phyloP scores from a whole-genome alignment of 768 basidiomycete species.

The Suillus plorans region DNA sequence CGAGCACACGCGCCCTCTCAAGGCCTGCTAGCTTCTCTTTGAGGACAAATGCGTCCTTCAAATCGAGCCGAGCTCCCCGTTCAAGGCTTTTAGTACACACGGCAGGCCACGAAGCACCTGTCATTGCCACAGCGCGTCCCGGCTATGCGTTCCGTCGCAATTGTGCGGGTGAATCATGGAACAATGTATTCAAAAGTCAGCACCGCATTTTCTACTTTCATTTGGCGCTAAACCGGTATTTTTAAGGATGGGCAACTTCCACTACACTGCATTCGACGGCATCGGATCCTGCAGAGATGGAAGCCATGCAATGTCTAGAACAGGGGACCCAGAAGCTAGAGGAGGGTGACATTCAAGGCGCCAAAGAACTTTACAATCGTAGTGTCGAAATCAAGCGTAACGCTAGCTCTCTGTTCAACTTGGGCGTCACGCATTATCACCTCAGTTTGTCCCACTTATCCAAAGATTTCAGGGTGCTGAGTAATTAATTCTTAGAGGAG shows the following conservation, averaged over 20 bases:
- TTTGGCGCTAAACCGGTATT: not conserved
- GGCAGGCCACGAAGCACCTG: slow-evolving; percentile 9
- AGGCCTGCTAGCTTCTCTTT: slow-evolving; percentile 24
- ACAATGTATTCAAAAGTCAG: slow-evolving; percentile 27
- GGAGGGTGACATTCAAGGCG: slow-evolving; percentile 80
- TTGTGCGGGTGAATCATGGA: slow-evolving; percentile 10
- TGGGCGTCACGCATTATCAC: slow-evolving; percentile 89
- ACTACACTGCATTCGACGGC: slow-evolving; percentile 80
- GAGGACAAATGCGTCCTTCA: slow-evolving; percentile 16
- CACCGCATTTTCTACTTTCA: slow-evolving; percentile 15
- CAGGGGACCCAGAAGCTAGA: slow-evolving; percentile 82
- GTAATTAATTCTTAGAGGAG: slow-evolving; percentile 56
- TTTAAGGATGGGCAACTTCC: slow-evolving; percentile 72
- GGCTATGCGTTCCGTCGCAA: slow-evolving; percentile 11
- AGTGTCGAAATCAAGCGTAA: slow-evolving; percentile 79
- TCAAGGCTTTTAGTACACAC: slow-evolving; percentile 18
- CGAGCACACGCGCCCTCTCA: slow-evolving; percentile 21
- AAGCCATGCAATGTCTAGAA: slow-evolving; percentile 78
- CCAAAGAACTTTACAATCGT: slow-evolving; percentile 74
- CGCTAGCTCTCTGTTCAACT: slow-evolving; percentile 82
- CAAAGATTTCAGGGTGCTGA: slow-evolving; percentile 16
- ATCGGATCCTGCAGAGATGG: slow-evolving; percentile 78
- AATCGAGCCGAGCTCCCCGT: slow-evolving; percentile 22
- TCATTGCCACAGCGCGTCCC: slow-evolving; percentile 5
- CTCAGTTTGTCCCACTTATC: slow-evolving; percentile 52